Conservation (phyloP, 1,284 basidiomycete species). For the Pholiota adiposa region DNA sequence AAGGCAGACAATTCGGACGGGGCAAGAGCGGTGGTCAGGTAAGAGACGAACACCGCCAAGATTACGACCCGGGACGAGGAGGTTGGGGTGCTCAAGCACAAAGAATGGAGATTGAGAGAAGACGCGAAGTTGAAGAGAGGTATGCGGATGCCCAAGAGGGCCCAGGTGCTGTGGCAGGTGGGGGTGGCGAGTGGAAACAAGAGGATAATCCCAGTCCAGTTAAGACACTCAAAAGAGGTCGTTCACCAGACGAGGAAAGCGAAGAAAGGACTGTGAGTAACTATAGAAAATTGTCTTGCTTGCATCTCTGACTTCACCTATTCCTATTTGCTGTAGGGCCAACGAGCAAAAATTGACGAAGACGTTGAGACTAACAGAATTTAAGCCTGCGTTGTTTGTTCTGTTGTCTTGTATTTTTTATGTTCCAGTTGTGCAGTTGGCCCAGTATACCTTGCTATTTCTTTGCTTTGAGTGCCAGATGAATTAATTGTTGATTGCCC, state of each 20-base stretch:
- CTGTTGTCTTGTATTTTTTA: conserved; percentile 10
- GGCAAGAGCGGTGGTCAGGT: conserved; percentile 97
- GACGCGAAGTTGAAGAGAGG: conserved; percentile 86
- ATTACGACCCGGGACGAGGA: conserved; percentile 94
- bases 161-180: conserved; percentile 80
- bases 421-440: too few relatives aligned
- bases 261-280: conserved; percentile 53
- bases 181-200: conserved; percentile 85
- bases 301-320: conserved; percentile 1
- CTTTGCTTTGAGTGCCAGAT: conserved; percentile 4
- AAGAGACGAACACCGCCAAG: conserved; percentile 95
- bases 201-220: conserved; percentile 42
- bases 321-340: conserved; percentile 37
- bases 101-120: conserved; percentile 74
- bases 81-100: conserved; percentile 96
- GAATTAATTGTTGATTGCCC: background rate
- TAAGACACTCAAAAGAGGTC: conserved; percentile 60
- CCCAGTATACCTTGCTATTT: conserved; percentile 14
- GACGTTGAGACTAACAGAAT: conserved; percentile 67
- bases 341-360: conserved; percentile 64
- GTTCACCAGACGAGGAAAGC: conserved; percentile 74
- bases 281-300: background rate
- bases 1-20: conserved; percentile 96
- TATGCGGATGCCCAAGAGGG: conserved; percentile 87
- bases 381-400: conserved; percentile 29